Evolutionary conservation across 1,284 basidiomycete genomes (phyloP).

Genomic region (Vanrija sp.): DNA sequence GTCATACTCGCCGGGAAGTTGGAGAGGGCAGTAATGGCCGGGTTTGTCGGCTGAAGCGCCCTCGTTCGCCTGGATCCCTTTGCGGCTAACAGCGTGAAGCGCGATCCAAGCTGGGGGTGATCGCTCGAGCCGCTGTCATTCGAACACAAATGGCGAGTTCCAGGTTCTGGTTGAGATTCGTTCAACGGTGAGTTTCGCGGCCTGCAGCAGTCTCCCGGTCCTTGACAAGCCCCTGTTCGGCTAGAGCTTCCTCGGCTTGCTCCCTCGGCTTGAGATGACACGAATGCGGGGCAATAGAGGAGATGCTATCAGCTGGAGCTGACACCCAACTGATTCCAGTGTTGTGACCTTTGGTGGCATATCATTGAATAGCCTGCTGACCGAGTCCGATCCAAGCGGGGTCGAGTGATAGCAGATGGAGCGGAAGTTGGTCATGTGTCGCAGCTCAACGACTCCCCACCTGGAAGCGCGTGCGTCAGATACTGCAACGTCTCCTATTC

Average conservation of each 20-base stretch:
- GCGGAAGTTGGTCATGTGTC: constrained; percentile 10
- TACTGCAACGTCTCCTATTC: too few species aligned
- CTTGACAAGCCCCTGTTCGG: too few species aligned
- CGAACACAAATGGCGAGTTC: constrained; percentile 28
- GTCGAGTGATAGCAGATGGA: constrained; percentile 35
- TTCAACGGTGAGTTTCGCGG: constrained; percentile 13
- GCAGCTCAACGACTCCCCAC: constrained; percentile 7
- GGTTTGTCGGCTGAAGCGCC: too few species aligned
- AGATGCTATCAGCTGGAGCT: constrained; percentile 17
- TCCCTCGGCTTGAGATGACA: constrained; percentile 22
- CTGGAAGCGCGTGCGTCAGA: too few species aligned
- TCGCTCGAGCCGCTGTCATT: constrained; percentile 18
- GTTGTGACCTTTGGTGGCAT: constrained; percentile 28
- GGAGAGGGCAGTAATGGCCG: constrained; percentile 28
- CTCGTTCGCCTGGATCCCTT: constrained; percentile 4
- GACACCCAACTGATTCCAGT: constrained; percentile 32
- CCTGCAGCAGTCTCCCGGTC: neutral
- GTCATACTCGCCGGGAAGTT: constrained; percentile 38
- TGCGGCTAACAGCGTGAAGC: constrained; percentile 25
- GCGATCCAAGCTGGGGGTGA: constrained; percentile 34
- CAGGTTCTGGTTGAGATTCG: constrained; percentile 23
- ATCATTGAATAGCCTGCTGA: constrained; percentile 22
- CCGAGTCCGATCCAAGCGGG: constrained; percentile 16
- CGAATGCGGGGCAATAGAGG: constrained; percentile 20
- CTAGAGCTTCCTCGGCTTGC: neutral